Percentiles rank a stretch among this genome's conserved stretches.
Conservation (phyloP, 163 green algal species). For the Scenedesmus sp. region DNA sequence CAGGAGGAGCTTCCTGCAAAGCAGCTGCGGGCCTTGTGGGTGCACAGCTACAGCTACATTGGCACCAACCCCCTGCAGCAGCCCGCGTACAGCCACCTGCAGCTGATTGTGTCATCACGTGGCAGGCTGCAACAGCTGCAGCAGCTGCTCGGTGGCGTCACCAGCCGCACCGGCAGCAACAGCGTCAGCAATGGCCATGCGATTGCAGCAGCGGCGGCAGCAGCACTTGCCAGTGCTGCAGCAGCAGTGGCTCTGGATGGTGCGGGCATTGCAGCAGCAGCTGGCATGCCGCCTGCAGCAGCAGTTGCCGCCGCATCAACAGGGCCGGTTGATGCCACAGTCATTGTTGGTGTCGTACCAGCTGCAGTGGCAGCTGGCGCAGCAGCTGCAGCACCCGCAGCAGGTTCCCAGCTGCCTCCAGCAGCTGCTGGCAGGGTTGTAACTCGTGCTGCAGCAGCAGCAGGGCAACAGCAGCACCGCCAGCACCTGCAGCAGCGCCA, state of each 20-base stretch:
- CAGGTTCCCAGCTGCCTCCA: not conserved
- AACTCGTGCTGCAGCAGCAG: conserved; percentile 30
- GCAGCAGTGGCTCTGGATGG: not conserved
- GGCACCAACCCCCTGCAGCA: conserved; percentile 39
- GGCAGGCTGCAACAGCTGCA: conserved; percentile 30
- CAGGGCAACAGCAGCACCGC: conserved; percentile 20
- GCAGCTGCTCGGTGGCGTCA: not conserved
- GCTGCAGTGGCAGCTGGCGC: not conserved
- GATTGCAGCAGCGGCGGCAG: conserved; percentile 3
- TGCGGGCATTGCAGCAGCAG: not conserved
- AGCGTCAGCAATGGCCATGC: not conserved
- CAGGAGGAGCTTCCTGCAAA: conserved; percentile 45
- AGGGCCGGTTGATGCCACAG: conserved; percentile 10
- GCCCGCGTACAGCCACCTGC: conserved; percentile 39
- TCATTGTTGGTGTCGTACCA: conserved; percentile 28
- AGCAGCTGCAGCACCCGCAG: conserved; percentile 21
- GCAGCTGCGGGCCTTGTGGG: conserved; percentile 36
- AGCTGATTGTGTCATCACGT: conserved; percentile 37
- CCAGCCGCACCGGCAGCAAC: conserved; percentile 21
- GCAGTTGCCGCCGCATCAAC: not conserved
- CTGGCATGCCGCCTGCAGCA: not conserved
- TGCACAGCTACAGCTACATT: conserved; percentile 51
- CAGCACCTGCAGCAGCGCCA: conserved; percentile 23
- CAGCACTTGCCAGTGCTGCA: not conserved
- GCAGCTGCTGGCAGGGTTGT: not conserved